Evolutionary conservation across 441 rosid genomes (phyloP).

Genomic region (Arabidopsis hybrid): DNA sequence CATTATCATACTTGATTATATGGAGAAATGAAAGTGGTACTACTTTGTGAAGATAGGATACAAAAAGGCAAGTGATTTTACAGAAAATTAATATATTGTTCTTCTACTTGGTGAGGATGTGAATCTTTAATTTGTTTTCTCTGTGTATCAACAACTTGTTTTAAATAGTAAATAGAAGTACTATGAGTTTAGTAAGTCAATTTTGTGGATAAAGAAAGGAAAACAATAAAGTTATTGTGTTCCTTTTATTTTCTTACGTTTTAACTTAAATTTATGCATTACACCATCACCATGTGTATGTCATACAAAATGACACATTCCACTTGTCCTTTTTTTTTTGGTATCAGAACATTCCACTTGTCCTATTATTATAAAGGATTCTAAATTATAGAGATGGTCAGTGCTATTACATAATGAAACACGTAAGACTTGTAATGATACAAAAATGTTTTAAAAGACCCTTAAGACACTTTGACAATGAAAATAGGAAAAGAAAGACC

Average conservation of each 20-base stretch:
- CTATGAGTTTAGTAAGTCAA: neutral
- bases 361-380: neutral
- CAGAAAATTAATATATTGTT: neutral
- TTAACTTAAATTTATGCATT: neutral
- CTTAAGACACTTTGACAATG: neutral
- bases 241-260: neutral
- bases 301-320: neutral
- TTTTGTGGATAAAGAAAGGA: neutral
- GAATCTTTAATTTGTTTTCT: neutral
- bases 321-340: neutral
- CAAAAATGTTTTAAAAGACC: conserved; percentile 1
- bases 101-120: conserved; percentile 12
- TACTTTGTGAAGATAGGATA: conserved; percentile 28
- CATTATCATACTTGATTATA: conserved; percentile 10
- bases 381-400: neutral
- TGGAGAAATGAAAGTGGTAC: conserved; percentile 11
- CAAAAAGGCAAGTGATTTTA: neutral
- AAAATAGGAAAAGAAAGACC: neutral
- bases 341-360: neutral
- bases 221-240: neutral
- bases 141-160: neutral
- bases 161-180: neutral
- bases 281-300: neutral
- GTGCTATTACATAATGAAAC: conserved; percentile 19
- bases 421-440: conserved; percentile 1